Evolutionary conservation across 371 early-diverging fungal species (phyloP), one percentile per base, ranked within the genome.

Genomic region (Mortierella sp.): DNA sequence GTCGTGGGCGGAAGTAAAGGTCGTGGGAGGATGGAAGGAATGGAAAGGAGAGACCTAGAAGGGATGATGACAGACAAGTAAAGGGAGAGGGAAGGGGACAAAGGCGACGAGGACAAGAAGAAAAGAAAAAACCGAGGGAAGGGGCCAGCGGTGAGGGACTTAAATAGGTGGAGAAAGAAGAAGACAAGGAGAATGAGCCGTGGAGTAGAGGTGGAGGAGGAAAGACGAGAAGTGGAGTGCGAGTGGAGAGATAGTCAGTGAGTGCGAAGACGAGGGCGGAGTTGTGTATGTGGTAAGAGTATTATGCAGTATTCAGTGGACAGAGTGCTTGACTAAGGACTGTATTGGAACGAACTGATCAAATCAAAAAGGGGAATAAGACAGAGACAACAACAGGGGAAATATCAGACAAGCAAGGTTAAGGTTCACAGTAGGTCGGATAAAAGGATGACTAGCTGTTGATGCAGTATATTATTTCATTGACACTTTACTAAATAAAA

Each of bases 51-150:
- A 60, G 72, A 71, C 63, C 63, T 63, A 28, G 52, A 48, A n/a
- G n/a, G 58, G 73, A 26, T 28, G 48, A 48, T 42, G 70, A 60
- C 71, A 52, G 72, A 42, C 60, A 52, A 54, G 63, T 38, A 19
- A 50, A 48, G 70, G 73, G 71, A 57, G 42, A 57, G 26, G 70
- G 68, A 48, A 74, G 74, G 76, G 80, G 77, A 77, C 71, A 77
- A 77, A 80, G 80, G 80, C 83, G 52, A 76, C 50, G 74, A 60
- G 48, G 60, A 70, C 16, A n/a, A 70, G 50, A 65, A 77, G 71
- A 78, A 73, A 50, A 79, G 19, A 57, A 70, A 31, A 48, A 38
- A 44, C 44, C 34, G 57, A 31, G 3, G 45, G 77, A n/a, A 38
- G 58, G 28, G 42, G 24, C 42, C 44, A 24, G 68, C 31, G 48